A percentile compares a stretch with the other conserved stretches of the same genome.
Conservation (phyloP, 2,329 filamentous ascomycete genomes). For the Fonsecaea multimorphosa region DNA sequence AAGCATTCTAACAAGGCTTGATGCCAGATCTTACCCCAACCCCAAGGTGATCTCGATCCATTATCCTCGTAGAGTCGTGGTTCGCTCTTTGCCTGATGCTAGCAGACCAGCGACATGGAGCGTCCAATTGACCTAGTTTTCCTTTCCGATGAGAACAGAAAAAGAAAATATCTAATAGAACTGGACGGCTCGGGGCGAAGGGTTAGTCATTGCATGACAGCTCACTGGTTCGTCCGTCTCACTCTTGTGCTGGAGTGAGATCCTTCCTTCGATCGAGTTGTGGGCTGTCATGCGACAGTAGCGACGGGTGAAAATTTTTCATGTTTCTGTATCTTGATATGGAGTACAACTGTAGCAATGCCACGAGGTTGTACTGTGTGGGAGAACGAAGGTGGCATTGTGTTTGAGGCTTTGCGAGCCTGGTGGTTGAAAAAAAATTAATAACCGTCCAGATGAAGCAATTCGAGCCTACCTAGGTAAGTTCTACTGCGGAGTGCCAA, state of each 20-base stretch:
- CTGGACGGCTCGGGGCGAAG: background rate
- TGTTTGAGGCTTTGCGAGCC: background rate
- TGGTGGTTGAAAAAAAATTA: constrained; percentile 2
- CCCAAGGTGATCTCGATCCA: constrained; percentile 1
- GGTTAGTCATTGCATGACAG: constrained; percentile 2
- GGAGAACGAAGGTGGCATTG: background rate
- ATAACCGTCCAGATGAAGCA: constrained; percentile 15
- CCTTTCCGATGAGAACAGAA: background rate
- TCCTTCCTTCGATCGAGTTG: background rate
- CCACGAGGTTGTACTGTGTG: background rate
- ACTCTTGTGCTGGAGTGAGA: background rate
- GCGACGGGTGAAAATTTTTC: background rate
- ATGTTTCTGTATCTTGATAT: background rate
- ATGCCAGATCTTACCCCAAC: background rate
- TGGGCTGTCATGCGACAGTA: background rate
- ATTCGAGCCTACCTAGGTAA: constrained; percentile 20
- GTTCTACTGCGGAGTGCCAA: constrained; percentile 9
- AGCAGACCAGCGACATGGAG: background rate
- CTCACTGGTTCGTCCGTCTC: constrained; percentile 2
- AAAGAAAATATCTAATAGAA: background rate
- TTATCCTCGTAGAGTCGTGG: background rate
- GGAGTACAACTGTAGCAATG: background rate
- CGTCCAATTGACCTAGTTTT: background rate
- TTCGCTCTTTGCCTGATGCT: background rate
- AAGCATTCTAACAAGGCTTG: background rate